phyloP scores from a whole-genome alignment of 2,329 filamentous ascomycete species.

The Cordyceps cicadae region DNA sequence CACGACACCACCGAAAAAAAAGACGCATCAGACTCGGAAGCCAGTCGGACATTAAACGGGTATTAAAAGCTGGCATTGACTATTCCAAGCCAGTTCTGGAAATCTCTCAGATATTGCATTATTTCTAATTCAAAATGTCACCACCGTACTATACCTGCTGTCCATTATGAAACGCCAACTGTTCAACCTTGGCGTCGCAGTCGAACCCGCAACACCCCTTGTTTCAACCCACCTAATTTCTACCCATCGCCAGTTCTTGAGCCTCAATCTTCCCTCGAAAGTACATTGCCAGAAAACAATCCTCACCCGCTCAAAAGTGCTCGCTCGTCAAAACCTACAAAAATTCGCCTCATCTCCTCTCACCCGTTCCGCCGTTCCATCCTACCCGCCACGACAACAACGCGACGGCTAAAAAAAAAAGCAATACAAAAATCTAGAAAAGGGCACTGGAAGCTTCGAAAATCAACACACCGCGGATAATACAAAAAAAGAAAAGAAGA shows the following conservation, averaged over 20 bases:
- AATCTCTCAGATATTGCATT: neutral
- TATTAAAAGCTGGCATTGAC: neutral
- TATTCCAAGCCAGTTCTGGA: too few species aligned
- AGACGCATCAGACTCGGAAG: neutral
- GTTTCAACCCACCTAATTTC: conserved; percentile 14
- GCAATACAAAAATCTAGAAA: neutral
- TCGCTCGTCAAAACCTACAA: too few species aligned
- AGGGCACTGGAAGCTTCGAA: too few species aligned
- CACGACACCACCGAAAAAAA: neutral
- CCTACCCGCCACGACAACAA: too few species aligned
- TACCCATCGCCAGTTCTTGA: neutral
- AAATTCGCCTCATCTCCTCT: too few species aligned
- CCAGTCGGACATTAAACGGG: neutral
- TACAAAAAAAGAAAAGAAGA: neutral
- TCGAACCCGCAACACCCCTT: conserved; percentile 11
- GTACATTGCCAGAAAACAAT: neutral
- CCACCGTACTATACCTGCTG: neutral
- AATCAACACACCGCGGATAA: neutral
- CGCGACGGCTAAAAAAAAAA: too few species aligned
- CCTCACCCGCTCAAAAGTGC: neutral
- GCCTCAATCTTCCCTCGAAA: neutral
- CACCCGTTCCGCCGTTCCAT: too few species aligned
- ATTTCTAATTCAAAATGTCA: neutral
- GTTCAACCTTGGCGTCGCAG: conserved; percentile 8
- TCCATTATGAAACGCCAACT: conserved; percentile 3